A percentile compares a stretch with the other conserved stretches of the same genome.
phyloP scores from a whole-genome alignment of 1,284 basidiomycete species.

The Microbotryum violaceum region DNA sequence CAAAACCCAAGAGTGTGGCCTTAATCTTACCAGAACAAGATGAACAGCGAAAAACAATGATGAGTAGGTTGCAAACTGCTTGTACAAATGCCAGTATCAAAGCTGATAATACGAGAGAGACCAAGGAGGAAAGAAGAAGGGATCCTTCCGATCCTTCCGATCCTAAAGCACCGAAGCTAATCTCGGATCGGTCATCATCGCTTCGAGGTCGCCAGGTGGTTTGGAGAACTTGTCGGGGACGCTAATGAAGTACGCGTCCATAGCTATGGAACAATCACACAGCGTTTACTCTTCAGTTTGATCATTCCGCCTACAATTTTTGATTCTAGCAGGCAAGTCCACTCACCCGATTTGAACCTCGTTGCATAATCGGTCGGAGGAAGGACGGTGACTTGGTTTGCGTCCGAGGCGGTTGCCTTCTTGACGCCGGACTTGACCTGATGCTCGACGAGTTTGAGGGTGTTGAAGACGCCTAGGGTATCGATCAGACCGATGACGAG shows the following conservation, averaged over 20 bases:
- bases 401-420: slow-evolving; percentile 5
- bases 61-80: too few relatives aligned
- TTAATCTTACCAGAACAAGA: too few relatives aligned
- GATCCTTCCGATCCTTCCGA: too few relatives aligned
- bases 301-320: too few relatives aligned
- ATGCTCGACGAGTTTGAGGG: slow-evolving; percentile 11
- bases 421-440: slow-evolving; percentile 16
- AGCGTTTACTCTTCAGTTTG: too few relatives aligned
- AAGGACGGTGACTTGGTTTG: slow-evolving; percentile 11
- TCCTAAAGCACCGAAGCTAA: too few relatives aligned
- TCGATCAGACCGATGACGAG: slow-evolving; percentile 83
- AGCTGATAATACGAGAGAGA: too few relatives aligned
- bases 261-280: neutral
- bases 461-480: slow-evolving; percentile 23
- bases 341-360: slow-evolving; percentile 12
- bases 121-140: too few relatives aligned
- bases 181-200: too few relatives aligned
- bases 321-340: neutral
- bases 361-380: slow-evolving; percentile 19
- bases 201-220: neutral
- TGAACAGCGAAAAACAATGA: too few relatives aligned
- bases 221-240: slow-evolving; percentile 19
- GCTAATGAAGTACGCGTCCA: slow-evolving; percentile 17
- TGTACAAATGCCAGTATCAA: too few relatives aligned
- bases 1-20: too few relatives aligned